A percentile compares a stretch with the other conserved stretches of the same genome.
These are phyloP conservation scores for Gaeumannomyces sp. DNA, from an alignment of 2,329 filamentous ascomycete species.

Conservation along the genomic window DNA sequence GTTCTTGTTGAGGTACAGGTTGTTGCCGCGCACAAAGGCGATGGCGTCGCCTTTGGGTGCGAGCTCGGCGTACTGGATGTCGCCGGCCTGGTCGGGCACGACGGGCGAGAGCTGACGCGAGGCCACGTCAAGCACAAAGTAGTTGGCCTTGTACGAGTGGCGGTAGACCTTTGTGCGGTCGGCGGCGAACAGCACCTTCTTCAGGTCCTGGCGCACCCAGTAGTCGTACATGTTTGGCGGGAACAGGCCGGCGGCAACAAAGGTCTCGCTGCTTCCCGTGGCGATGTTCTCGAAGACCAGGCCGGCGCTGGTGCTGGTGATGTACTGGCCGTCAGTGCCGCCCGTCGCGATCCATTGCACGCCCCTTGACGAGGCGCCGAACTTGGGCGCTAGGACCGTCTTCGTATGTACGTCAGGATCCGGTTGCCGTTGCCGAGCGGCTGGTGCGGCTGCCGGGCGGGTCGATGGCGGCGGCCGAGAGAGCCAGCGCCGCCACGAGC, in stretches of 20 bases:
- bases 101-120: constrained; percentile 72
- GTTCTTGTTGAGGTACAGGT: constrained; percentile 71
- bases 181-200: constrained; percentile 78
- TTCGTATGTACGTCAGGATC: constrained; percentile 55
- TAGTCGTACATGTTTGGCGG: constrained; percentile 35
- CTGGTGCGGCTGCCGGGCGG: constrained; percentile 48
- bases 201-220: constrained; percentile 63
- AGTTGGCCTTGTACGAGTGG: constrained; percentile 78
- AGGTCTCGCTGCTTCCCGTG: constrained; percentile 57
- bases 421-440: constrained; percentile 50
- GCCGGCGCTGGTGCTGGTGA: constrained; percentile 72
- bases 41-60: constrained; percentile 80
- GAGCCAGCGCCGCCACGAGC: constrained; percentile 13
- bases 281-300: constrained; percentile 69
- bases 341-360: constrained; percentile 53
- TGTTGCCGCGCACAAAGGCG: constrained; percentile 87
- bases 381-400: constrained; percentile 41
- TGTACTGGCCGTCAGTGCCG: constrained; percentile 52
- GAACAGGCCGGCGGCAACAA: constrained; percentile 82
- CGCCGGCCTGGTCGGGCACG: constrained; percentile 59
- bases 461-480: constrained; percentile 32
- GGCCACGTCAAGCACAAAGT: constrained; percentile 88
- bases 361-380: constrained; percentile 39
- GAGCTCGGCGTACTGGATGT: constrained; percentile 82
- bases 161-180: constrained; percentile 73